These are phyloP conservation scores for Rutidosis leptorrhynchoides DNA, from an alignment of 129 eudicot species.

Conservation along the genomic window DNA sequence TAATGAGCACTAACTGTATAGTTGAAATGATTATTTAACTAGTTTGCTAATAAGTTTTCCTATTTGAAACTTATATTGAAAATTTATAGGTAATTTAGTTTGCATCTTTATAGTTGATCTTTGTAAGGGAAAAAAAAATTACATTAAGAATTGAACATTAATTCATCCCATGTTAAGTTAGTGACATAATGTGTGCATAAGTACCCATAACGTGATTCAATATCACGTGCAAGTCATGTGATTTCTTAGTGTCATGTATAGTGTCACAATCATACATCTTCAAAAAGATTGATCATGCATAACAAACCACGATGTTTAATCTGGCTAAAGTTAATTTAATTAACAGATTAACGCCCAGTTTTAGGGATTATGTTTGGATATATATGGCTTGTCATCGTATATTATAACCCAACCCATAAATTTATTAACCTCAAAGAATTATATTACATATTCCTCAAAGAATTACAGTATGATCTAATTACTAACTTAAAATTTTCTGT, in stretches of 20 bases:
- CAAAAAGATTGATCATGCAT: neutral
- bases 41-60: neutral
- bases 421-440: no score
- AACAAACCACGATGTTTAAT: neutral
- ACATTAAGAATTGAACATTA: neutral
- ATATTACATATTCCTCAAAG: neutral
- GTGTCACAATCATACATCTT: conserved; percentile 16
- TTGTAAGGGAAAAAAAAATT: neutral
- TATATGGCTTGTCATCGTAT: neutral
- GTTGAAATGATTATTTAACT: neutral
- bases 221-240: conserved; percentile 25
- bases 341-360: neutral
- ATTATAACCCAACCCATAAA: no score
- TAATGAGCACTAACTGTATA: neutral
- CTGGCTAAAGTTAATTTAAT: neutral
- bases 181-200: neutral
- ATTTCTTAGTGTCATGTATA: conserved; percentile 4
- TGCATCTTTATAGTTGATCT: neutral
- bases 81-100: neutral
- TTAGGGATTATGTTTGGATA: neutral
- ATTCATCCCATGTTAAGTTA: neutral
- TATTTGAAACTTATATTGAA: neutral
- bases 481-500: neutral
- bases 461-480: no score
- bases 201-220: conserved; percentile 15